Base-by-base conservation (phyloP, 495 filamentous ascomycete species). In the Neurospora intermedia region DNA sequence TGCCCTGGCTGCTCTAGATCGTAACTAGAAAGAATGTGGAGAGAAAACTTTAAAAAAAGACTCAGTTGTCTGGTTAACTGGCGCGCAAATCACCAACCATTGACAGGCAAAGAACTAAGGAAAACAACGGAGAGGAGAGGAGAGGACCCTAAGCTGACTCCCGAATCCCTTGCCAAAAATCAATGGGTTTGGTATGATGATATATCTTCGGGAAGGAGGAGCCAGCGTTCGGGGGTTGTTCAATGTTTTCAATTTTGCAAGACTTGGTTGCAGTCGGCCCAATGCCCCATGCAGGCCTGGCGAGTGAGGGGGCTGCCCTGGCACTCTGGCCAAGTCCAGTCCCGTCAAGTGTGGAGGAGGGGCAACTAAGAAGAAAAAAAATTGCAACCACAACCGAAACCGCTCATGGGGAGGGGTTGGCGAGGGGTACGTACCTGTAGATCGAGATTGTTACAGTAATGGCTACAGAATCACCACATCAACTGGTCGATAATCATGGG, bases 331-430 rank as follows among this genome's bases (percentile, higher is more conserved):
- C 72, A 69, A 73, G 43, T 35, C 20, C 54, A 59, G 73, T 45
- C 69, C 54, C 27, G 54, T 66, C 38, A 66, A 74, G 70, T 77
- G 75, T 71, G 74, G 76, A 78, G 75, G 77, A 80, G 78, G 76
- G 79, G 77, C 74, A 78, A 16, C 75, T 62, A 70, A 45, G 69
- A 54, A 70, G 27, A 40, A 40, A 40, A 41, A 80, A 82, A 81
- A 80, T 71, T 77, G 70, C 27, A 66, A 66, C 23, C 54, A 74
- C 59, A 77, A 76, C 79, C 80, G 80, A 82, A 80, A 80, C 77
- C 80, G 80, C 80, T 79, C 70, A 54, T 45, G 59, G 70, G 71
- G 69, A 59, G 70, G 71, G 69, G 54, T 35, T 62, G 54, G 54
- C 35, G 27, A 62, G 54, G 54, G 54, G 54, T 66, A 66, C 54